A percentile compares a stretch with the other conserved stretches of the same genome.
These are phyloP conservation scores for Hypsizygus marmoreus DNA, from an alignment of 768 basidiomycete genomes.

Conservation along the genomic window DNA sequence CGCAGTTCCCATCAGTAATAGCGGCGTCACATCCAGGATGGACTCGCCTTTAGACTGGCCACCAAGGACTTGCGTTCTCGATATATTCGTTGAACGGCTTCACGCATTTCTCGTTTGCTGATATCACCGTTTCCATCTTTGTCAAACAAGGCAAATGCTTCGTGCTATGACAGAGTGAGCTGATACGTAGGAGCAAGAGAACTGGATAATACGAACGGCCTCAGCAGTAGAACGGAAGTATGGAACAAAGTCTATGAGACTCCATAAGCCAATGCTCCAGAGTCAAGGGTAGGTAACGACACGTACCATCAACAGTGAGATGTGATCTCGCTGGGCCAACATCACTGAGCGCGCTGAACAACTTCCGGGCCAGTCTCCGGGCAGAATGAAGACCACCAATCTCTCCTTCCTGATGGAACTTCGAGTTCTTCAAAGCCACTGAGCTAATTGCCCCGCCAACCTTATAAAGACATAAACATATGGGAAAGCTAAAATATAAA, in stretches of 20 bases:
- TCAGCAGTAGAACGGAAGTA: constrained; percentile 75
- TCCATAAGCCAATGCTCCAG: no score
- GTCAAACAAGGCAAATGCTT: constrained; percentile 72
- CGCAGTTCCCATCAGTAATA: background rate
- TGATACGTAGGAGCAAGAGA: constrained; percentile 9
- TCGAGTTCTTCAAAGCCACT: constrained; percentile 68
- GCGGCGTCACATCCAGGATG: no score
- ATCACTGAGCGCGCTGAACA: constrained; percentile 63
- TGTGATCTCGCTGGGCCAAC: constrained; percentile 60
- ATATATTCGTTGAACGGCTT: constrained; percentile 80
- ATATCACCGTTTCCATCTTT: constrained; percentile 86
- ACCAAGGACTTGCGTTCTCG: constrained; percentile 73
- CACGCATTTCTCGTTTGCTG: constrained; percentile 76
- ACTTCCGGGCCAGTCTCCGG: constrained; percentile 63
- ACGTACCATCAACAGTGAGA: constrained; percentile 66
- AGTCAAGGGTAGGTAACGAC: no score
- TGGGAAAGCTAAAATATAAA: background rate
- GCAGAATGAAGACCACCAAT: constrained; percentile 64
- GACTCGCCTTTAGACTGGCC: constrained; percentile 64
- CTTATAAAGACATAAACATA: constrained; percentile 18
- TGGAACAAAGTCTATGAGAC: constrained; percentile 66
- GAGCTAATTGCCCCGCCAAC: constrained; percentile 69
- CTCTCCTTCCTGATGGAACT: constrained; percentile 55
- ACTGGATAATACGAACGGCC: constrained; percentile 48
- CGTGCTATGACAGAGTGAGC: constrained; percentile 42